Evolutionary conservation across 768 basidiomycete genomes (phyloP).

Genomic region (Trametes maxima): DNA sequence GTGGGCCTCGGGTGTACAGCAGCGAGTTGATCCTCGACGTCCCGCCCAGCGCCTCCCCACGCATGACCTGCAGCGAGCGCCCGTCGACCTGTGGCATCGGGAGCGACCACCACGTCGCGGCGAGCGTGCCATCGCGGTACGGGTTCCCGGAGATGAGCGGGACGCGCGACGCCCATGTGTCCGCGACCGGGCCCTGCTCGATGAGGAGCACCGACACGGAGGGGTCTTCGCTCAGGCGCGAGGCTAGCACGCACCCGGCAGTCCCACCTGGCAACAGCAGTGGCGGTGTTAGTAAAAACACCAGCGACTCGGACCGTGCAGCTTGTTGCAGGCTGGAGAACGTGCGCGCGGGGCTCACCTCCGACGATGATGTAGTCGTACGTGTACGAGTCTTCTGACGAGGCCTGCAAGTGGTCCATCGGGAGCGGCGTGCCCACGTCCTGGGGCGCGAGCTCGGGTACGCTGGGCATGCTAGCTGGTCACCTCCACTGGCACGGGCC

Average conservation of each 20-base stretch:
- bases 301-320: neutral
- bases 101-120: slow-evolving; percentile 6
- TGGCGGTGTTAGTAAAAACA: no score
- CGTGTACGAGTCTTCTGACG: neutral
- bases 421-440: slow-evolving; percentile 13
- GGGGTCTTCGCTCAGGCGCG: slow-evolving; percentile 57
- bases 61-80: slow-evolving; percentile 9
- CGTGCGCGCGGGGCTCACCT: neutral
- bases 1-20: slow-evolving; percentile 28
- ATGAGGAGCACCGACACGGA: slow-evolving; percentile 52
- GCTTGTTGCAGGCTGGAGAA: neutral
- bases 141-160: slow-evolving; percentile 10
- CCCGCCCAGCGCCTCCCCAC: slow-evolving; percentile 44
- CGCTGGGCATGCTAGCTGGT: neutral
- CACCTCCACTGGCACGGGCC: neutral
- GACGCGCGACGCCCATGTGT: slow-evolving; percentile 14
- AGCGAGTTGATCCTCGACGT: slow-evolving; percentile 48
- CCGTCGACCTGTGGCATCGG: slow-evolving; percentile 8
- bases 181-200: slow-evolving; percentile 47
- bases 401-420: neutral
- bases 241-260: slow-evolving; percentile 61
- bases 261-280: slow-evolving; percentile 41
- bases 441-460: slow-evolving; percentile 10
- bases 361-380: slow-evolving; percentile 19
- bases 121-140: slow-evolving; percentile 12